phyloP scores from a whole-genome alignment of 805 yeast species.

The Starmerella stigmatis region DNA sequence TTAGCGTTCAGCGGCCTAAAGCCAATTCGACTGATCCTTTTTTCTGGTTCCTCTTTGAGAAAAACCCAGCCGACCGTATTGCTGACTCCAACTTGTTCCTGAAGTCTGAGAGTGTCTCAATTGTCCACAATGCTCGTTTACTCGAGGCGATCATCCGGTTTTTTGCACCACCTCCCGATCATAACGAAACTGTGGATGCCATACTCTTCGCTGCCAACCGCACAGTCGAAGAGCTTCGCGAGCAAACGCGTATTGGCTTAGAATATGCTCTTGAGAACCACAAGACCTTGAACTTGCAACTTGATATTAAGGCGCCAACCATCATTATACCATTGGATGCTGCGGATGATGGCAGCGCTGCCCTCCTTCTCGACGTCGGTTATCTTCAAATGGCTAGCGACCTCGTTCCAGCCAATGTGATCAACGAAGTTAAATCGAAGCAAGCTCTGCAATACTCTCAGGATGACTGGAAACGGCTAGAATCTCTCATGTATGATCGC shows the following conservation, averaged over 20 bases:
- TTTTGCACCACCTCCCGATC: constrained; percentile 78
- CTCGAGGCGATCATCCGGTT: constrained; percentile 64
- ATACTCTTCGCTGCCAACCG: constrained; percentile 91
- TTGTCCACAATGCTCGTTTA: constrained; percentile 78
- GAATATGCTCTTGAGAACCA: constrained; percentile 93
- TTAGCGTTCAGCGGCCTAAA: constrained; percentile 13
- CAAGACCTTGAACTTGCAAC: constrained; percentile 71
- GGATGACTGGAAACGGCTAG: constrained; percentile 67
- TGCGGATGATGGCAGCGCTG: constrained; percentile 63
- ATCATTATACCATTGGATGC: constrained; percentile 79
- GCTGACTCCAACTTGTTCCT: constrained; percentile 74
- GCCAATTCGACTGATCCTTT: constrained; percentile 32
- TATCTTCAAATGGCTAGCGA: constrained; percentile 78
- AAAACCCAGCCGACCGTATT: constrained; percentile 69
- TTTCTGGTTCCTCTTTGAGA: constrained; percentile 71
- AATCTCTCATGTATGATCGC: constrained; percentile 79
- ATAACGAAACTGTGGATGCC: constrained; percentile 79
- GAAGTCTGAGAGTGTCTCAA: constrained; percentile 74
- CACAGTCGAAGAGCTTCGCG: constrained; percentile 80
- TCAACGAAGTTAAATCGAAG: constrained; percentile 53
- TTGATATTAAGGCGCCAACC: constrained; percentile 90
- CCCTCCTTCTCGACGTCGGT: constrained; percentile 90
- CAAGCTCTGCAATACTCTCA: constrained; percentile 45
- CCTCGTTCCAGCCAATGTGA: constrained; percentile 43
- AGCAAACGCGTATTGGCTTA: constrained; percentile 81